Evolutionary conservation across 345 rosid genomes (phyloP).

Genomic region (Gossypium ekmanianum): DNA sequence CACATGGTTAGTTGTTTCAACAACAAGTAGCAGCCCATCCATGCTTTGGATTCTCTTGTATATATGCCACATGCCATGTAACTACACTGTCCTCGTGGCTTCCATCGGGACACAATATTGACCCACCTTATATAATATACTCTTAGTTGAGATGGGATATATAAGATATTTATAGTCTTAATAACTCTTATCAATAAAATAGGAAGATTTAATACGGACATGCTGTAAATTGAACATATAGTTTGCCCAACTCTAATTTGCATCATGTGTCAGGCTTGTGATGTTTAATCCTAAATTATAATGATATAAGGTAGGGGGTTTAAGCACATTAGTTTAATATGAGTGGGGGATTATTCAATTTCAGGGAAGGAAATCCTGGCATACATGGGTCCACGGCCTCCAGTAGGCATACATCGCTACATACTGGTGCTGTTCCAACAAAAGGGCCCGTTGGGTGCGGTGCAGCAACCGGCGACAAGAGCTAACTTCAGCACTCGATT

Average conservation of each 20-base stretch:
- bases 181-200: no score
- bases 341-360: not conserved
- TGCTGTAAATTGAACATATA: not conserved
- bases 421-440: slow-evolving; percentile 70
- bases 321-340: no score
- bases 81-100: not conserved
- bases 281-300: no score
- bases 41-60: slow-evolving; percentile 6
- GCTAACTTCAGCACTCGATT: slow-evolving; percentile 72
- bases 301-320: no score
- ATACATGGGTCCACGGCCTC: slow-evolving; percentile 72
- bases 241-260: no score
- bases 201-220: no score
- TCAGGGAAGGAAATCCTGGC: slow-evolving; percentile 70
- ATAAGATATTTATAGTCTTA: no score
- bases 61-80: not conserved
- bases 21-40: slow-evolving; percentile 9
- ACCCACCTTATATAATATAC: not conserved
- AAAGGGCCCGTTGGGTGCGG: slow-evolving; percentile 44
- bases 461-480: slow-evolving; percentile 55
- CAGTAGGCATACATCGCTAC: slow-evolving; percentile 83
- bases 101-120: not conserved
- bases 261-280: no score
- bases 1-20: slow-evolving; percentile 2
- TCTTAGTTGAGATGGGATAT: no score